Conservation (phyloP, 805 yeast genomes). For the Suhomyces canberraensis region DNA sequence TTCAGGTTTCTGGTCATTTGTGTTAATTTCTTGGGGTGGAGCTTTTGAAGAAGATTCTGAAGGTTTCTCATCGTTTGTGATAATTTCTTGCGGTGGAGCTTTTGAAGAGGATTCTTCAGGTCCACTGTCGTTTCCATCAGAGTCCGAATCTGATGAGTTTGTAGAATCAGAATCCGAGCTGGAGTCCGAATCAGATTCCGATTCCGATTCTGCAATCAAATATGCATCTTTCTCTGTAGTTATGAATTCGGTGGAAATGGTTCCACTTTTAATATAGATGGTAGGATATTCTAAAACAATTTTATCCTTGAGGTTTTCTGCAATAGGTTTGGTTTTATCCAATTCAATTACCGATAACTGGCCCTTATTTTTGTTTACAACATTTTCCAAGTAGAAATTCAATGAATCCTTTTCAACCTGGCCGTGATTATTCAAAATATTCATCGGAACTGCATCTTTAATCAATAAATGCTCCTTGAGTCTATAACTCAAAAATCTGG, state of each 20-base stretch:
- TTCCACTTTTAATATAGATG: conserved; percentile 41
- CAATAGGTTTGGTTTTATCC: conserved; percentile 34
- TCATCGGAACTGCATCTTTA: conserved; percentile 40
- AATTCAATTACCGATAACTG: conserved; percentile 35
- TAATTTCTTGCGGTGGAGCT: neutral
- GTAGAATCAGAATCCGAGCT: conserved; percentile 5
- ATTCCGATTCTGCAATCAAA: conserved; percentile 2
- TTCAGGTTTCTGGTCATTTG: too few species aligned
- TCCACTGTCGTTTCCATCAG: conserved; percentile 21
- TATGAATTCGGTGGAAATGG: neutral
- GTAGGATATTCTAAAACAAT: conserved; percentile 80
- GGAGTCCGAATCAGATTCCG: conserved; percentile 8
- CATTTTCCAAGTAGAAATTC: conserved; percentile 32
- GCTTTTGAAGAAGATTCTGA: neutral
- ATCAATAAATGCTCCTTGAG: conserved; percentile 36
- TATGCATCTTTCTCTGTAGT: conserved; percentile 3
- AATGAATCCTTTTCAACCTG: conserved; percentile 24
- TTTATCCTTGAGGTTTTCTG: conserved; percentile 49
- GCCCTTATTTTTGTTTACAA: conserved; percentile 10
- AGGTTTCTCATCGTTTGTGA: too few species aligned
- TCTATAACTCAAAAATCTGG: conserved; percentile 42
- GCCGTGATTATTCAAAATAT: conserved; percentile 21
- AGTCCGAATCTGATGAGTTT: conserved; percentile 7
- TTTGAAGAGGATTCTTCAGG: conserved; percentile 37
- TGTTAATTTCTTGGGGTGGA: too few species aligned